Evolutionary conservation across 441 rosid species (phyloP).

Genomic region (Syzygium syzygioides): DNA sequence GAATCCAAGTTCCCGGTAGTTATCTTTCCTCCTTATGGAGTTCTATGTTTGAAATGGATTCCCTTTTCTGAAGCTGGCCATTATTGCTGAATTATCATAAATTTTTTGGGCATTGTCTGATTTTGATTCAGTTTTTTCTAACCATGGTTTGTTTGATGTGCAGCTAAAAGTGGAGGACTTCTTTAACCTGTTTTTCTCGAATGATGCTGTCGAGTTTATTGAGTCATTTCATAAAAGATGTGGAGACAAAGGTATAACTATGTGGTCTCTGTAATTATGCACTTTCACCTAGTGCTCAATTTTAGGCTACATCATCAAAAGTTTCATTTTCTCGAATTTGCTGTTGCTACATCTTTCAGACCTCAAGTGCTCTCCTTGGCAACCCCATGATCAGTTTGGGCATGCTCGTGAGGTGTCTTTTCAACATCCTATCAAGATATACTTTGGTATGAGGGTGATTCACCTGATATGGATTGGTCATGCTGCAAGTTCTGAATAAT

Average conservation of each 20-base stretch:
- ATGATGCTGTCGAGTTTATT: slow-evolving; percentile 47
- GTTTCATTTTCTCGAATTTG: not conserved
- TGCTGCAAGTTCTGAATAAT: not conserved
- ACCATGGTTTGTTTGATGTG: slow-evolving; percentile 7
- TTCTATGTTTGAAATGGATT: not conserved
- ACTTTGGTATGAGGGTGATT: slow-evolving; percentile 57
- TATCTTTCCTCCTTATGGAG: slow-evolving; percentile 6
- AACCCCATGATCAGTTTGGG: slow-evolving; percentile 60
- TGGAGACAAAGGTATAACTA: slow-evolving; percentile 81
- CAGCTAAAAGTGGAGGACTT: slow-evolving; percentile 83
- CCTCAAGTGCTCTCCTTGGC: slow-evolving; percentile 77
- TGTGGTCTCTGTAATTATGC: not conserved
- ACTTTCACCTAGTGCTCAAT: not conserved
- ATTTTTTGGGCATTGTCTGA: not conserved
- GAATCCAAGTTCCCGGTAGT: slow-evolving; percentile 71
- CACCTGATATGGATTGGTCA: not conserved
- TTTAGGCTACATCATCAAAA: not conserved
- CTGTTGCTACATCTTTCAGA: slow-evolving; percentile 39
- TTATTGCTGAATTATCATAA: not conserved
- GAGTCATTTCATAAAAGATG: slow-evolving; percentile 75
- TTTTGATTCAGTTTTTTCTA: slow-evolving; percentile 3
- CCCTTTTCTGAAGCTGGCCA: not conserved
- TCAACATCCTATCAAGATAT: slow-evolving; percentile 92
- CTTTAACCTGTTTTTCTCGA: slow-evolving; percentile 68
- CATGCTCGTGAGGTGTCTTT: slow-evolving; percentile 72